Evolutionary conservation across 2,329 filamentous ascomycete genomes (phyloP).

Genomic region (Paracorniculantispora psalliotae): DNA sequence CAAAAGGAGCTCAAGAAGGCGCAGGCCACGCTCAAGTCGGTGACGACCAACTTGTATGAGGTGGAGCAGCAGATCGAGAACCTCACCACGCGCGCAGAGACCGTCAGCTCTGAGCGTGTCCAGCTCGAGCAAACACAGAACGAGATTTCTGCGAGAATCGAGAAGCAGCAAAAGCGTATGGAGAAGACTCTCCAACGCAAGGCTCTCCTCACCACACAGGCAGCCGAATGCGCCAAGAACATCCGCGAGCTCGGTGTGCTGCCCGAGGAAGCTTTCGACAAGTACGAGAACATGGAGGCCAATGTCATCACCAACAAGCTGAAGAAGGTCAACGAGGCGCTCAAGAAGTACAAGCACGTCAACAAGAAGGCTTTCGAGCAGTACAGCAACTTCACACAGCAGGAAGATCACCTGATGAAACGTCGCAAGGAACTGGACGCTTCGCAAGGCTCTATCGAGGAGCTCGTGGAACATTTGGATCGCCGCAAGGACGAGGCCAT

Average conservation of each 20-base stretch:
- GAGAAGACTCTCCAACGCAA: slow-evolving; percentile 91
- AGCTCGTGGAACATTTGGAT: slow-evolving; percentile 87
- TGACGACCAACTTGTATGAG: slow-evolving; percentile 66
- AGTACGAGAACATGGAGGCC: slow-evolving; percentile 77
- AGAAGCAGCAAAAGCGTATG: slow-evolving; percentile 82
- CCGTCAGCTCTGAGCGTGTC: slow-evolving; percentile 50
- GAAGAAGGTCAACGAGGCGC: slow-evolving; percentile 83
- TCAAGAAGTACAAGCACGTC: slow-evolving; percentile 96
- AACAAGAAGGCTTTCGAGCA: slow-evolving; percentile 99
- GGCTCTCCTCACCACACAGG: slow-evolving; percentile 69
- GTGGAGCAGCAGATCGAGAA: slow-evolving; percentile 67
- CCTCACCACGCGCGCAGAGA: slow-evolving; percentile 44
- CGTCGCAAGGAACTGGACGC: slow-evolving; percentile 82
- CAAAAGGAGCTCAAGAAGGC: slow-evolving; percentile 78
- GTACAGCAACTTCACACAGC: slow-evolving; percentile 93
- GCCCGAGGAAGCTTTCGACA: slow-evolving; percentile 88
- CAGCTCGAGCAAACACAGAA: slow-evolving; percentile 68
- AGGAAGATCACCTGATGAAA: slow-evolving; percentile 80
- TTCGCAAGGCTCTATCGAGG: slow-evolving; percentile 81
- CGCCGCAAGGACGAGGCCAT: slow-evolving; percentile 97
- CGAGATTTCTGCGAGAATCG: slow-evolving; percentile 71
- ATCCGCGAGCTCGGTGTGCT: slow-evolving; percentile 91
- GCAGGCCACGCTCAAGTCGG: slow-evolving; percentile 59
- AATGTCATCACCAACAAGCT: slow-evolving; percentile 66
- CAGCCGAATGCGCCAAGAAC: slow-evolving; percentile 76